Evolutionary conservation across 73 alveolate genomes (phyloP).

Genomic region (Paramecium biaurelia): DNA sequence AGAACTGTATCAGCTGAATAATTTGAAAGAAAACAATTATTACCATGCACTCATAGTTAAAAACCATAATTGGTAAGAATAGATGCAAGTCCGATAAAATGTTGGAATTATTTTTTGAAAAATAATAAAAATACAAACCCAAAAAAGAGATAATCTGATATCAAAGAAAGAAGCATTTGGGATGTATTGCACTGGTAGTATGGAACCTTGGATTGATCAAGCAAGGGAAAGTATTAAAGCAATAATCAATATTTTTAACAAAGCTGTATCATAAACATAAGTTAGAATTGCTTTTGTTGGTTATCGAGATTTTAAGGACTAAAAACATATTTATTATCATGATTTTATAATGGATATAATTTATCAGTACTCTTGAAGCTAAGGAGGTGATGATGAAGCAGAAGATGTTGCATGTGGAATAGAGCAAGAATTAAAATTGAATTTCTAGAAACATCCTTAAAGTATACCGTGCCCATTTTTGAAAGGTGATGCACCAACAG

Average conservation of each 20-base stretch:
- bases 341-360: slow-evolving; percentile 8
- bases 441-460: background rate
- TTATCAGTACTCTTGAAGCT: background rate
- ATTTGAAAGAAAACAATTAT: background rate
- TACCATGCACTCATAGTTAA: background rate
- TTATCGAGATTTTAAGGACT: slow-evolving; percentile 26
- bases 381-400: slow-evolving; percentile 60
- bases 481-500: slow-evolving; percentile 34
- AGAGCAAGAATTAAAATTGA: background rate
- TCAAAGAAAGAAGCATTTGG: background rate
- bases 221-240: background rate
- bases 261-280: background rate
- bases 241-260: background rate
- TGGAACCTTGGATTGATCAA: background rate
- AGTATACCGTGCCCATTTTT: slow-evolving; percentile 4
- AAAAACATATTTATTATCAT: background rate
- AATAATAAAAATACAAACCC: background rate
- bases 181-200: slow-evolving; percentile 24
- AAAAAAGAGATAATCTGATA: background rate
- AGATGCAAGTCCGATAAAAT: background rate
- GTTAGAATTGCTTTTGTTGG: slow-evolving; percentile 49
- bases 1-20: background rate
- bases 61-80: background rate
- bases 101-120: background rate
- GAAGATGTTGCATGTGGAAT: slow-evolving; percentile 51